Evolutionary conservation across 23 red algal species (phyloP).

Genomic region (Gracilaria vermiculophylla): DNA sequence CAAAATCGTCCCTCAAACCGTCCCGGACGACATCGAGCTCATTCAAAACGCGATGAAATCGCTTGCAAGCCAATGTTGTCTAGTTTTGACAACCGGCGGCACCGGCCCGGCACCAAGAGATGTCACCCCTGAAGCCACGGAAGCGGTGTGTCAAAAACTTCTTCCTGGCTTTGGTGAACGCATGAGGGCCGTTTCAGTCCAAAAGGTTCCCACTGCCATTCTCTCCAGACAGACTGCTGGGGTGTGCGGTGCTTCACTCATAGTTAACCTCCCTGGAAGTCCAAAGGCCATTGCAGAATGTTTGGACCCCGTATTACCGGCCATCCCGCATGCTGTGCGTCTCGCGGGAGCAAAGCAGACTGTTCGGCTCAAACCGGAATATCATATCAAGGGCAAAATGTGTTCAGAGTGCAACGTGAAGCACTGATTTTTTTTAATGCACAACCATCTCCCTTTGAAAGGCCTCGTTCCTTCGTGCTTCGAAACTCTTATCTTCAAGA

Average conservation of each 20-base stretch:
- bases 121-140: conserved; percentile 85
- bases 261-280: conserved; percentile 79
- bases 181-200: conserved; percentile 67
- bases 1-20: conserved; percentile 30
- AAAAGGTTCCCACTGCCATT: conserved; percentile 76
- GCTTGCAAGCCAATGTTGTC: conserved; percentile 31
- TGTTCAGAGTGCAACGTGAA: conserved; percentile 33
- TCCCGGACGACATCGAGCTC: conserved; percentile 62
- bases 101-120: conserved; percentile 81
- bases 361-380: conserved; percentile 19
- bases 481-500: not conserved
- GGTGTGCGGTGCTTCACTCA: conserved; percentile 44
- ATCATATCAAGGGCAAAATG: conserved; percentile 33
- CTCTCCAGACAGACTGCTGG: conserved; percentile 69
- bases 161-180: conserved; percentile 82
- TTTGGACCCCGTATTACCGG: conserved; percentile 67
- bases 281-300: conserved; percentile 74
- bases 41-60: conserved; percentile 54
- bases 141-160: conserved; percentile 75
- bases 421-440: not conserved
- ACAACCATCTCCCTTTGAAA: too few relatives aligned
- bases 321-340: conserved; percentile 57
- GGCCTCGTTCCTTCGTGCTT: not conserved
- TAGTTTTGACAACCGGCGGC: conserved; percentile 83
- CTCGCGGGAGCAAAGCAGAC: conserved; percentile 39